phyloP scores from a whole-genome alignment of 2,329 filamentous ascomycete genomes.

The Phyllosticta citribraziliensis region DNA sequence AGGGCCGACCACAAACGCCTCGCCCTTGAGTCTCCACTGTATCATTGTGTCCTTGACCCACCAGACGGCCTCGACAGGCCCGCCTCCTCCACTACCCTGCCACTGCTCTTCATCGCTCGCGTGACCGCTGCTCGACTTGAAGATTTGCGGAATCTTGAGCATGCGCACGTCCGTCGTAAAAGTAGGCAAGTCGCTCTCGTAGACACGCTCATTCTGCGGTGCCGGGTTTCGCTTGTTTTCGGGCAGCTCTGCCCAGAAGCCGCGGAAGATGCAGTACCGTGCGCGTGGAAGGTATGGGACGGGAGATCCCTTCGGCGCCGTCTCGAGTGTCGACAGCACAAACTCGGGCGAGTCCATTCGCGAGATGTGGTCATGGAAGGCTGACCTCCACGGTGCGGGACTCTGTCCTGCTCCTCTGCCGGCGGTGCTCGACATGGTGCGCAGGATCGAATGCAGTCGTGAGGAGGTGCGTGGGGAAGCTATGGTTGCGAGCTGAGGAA shows the following conservation, averaged over 20 bases:
- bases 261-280: conserved; percentile 75
- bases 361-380: conserved; percentile 40
- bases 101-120: conserved; percentile 33
- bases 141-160: conserved; percentile 69
- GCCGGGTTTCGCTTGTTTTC: conserved; percentile 64
- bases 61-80: conserved; percentile 70
- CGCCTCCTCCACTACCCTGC: conserved; percentile 51
- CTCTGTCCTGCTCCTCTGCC: conserved; percentile 20
- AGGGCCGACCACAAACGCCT: conserved; percentile 62
- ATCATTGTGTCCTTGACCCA: conserved; percentile 63
- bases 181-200: conserved; percentile 66
- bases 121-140: conserved; percentile 39
- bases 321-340: conserved; percentile 41
- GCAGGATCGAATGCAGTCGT: conserved; percentile 32
- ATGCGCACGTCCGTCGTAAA: conserved; percentile 86
- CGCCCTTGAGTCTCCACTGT: conserved; percentile 79
- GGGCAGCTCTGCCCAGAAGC: conserved; percentile 68
- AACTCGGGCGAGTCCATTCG: conserved; percentile 42
- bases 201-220: conserved; percentile 58
- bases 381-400: conserved; percentile 42
- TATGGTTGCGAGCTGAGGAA: conserved; percentile 23
- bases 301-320: conserved; percentile 31
- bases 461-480: conserved; percentile 24
- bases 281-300: conserved; percentile 45
- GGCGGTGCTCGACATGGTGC: conserved; percentile 37